phyloP scores from a whole-genome alignment of 306 rosid species.

The Cucumis melo region DNA sequence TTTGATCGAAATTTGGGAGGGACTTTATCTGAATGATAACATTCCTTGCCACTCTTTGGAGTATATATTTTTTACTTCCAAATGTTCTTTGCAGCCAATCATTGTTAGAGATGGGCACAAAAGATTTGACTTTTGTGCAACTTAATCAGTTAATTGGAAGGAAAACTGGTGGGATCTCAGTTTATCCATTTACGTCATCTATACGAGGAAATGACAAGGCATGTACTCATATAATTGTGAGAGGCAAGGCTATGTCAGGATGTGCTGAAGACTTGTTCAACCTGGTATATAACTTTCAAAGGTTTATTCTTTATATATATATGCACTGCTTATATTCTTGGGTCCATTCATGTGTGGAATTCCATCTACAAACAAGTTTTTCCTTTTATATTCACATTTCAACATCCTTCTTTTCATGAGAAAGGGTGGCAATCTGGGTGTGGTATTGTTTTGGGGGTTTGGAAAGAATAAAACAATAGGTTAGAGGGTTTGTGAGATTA shows the following conservation, averaged over 20 bases:
- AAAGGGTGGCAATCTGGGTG: too few species aligned
- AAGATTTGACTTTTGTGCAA: constrained; percentile 88
- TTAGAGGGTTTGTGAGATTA: too few species aligned
- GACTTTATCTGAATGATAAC: neutral
- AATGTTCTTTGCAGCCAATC: constrained; percentile 65
- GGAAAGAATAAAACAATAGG: too few species aligned
- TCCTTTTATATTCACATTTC: neutral
- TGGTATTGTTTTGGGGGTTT: too few species aligned
- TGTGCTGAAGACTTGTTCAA: constrained; percentile 73
- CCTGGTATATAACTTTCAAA: constrained; percentile 36
- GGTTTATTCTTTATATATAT: neutral
- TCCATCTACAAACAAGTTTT: neutral
- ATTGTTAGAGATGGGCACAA: constrained; percentile 97
- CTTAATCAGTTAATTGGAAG: constrained; percentile 92
- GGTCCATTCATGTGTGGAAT: neutral
- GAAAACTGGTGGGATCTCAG: constrained; percentile 97
- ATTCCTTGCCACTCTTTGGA: neutral
- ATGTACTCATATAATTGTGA: constrained; percentile 69
- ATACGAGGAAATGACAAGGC: constrained; percentile 67
- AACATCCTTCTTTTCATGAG: neutral
- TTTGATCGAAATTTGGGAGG: neutral
- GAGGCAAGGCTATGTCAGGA: constrained; percentile 96
- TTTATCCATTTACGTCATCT: constrained; percentile 86
- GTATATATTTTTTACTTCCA: constrained; percentile 9
- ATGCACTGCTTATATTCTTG: neutral